phyloP scores from a whole-genome alignment of 768 basidiomycete species.

The Tulasnella sp. region DNA sequence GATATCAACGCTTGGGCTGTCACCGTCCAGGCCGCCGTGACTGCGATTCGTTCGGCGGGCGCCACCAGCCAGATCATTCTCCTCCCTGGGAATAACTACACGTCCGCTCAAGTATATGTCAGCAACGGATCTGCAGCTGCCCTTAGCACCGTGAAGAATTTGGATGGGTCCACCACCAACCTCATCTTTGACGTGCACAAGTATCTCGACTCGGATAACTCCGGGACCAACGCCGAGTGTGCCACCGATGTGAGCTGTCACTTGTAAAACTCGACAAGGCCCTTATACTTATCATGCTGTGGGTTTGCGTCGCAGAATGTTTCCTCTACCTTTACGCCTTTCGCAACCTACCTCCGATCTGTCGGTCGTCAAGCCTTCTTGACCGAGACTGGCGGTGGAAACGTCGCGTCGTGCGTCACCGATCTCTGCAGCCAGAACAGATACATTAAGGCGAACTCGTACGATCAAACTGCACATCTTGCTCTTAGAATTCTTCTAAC shows the following conservation, averaged over 20 bases:
- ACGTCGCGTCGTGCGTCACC: constrained; percentile 5
- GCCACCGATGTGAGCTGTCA: constrained; percentile 34
- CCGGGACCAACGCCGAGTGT: constrained; percentile 36
- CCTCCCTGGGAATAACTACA: constrained; percentile 48
- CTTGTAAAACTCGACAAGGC: no score
- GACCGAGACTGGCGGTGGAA: constrained; percentile 14
- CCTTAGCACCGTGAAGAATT: constrained; percentile 35
- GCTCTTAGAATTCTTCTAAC: no score
- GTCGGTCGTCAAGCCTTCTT: constrained; percentile 9
- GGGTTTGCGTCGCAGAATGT: no score
- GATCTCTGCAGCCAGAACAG: constrained; percentile 7
- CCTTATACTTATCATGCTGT: no score
- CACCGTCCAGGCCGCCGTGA: constrained; percentile 48
- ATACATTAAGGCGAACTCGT: constrained; percentile 7
- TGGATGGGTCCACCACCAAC: constrained; percentile 32
- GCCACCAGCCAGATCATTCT: constrained; percentile 46
- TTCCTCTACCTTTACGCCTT: constrained; percentile 1
- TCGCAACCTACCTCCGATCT: constrained; percentile 2
- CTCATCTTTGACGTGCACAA: constrained; percentile 54
- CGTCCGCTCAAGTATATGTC: constrained; percentile 31
- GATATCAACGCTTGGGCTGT: constrained; percentile 38
- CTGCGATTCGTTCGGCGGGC: constrained; percentile 46
- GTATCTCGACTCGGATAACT: constrained; percentile 46
- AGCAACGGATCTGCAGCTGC: constrained; percentile 41
- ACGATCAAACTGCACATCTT: no score